phyloP scores from a whole-genome alignment of 148 eudicot species.

The Rhododendron ovatum region DNA sequence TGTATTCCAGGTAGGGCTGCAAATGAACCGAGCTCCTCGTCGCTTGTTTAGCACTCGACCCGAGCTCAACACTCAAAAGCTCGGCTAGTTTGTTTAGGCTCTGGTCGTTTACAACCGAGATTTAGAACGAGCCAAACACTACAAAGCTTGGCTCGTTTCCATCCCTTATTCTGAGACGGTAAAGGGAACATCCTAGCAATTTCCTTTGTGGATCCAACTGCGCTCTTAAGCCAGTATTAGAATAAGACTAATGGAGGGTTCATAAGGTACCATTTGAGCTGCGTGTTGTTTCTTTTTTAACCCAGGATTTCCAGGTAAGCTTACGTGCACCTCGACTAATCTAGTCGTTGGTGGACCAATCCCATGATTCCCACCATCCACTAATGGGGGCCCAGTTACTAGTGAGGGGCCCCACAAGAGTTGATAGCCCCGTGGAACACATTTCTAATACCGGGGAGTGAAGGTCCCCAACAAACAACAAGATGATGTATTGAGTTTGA shows the following conservation, averaged over 20 bases:
- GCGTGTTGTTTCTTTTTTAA: neutral
- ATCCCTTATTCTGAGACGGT: neutral
- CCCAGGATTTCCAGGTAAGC: neutral
- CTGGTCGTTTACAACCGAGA: too few relatives aligned
- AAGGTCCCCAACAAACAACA: neutral
- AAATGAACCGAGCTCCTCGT: too few relatives aligned
- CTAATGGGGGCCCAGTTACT: neutral
- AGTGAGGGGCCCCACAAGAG: neutral
- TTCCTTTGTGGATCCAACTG: neutral
- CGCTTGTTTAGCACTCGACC: neutral
- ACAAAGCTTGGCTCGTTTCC: too few relatives aligned
- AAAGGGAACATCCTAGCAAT: neutral
- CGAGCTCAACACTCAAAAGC: too few relatives aligned
- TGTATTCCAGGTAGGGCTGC: neutral
- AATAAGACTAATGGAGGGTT: neutral
- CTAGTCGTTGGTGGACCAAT: neutral
- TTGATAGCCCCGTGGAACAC: neutral
- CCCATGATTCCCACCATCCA: neutral
- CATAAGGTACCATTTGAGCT: neutral
- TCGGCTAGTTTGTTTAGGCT: too few relatives aligned
- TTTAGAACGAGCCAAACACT: neutral
- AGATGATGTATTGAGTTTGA: neutral
- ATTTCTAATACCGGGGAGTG: neutral
- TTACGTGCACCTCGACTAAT: neutral
- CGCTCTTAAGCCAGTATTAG: neutral